These are phyloP conservation scores for Letharia columbiana DNA, from an alignment of 495 filamentous ascomycete genomes.

Conservation along the genomic window DNA sequence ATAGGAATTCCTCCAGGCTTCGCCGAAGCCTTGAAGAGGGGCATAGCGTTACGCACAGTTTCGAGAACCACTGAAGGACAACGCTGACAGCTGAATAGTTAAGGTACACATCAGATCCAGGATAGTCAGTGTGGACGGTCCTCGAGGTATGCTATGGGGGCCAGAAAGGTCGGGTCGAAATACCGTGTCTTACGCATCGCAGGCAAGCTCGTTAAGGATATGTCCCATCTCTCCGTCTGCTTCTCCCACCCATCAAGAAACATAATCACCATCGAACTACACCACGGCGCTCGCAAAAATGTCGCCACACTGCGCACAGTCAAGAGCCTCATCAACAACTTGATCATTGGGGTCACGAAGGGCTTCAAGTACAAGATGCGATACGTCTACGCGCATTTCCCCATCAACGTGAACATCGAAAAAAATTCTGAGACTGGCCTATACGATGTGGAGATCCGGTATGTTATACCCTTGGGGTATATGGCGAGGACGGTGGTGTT, in stretches of 20 bases:
- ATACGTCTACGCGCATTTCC: conserved; percentile 99
- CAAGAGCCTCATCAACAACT: conserved; percentile 92
- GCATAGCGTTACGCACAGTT: background rate
- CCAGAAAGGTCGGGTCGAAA: background rate
- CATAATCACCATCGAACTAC: conserved; percentile 88
- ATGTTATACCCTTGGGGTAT: conserved; percentile 36
- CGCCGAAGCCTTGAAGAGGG: background rate
- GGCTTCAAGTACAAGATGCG: conserved; percentile 99
- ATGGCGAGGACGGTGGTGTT: background rate
- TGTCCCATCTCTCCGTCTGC: conserved; percentile 91
- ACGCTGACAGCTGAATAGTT: conserved; percentile 47
- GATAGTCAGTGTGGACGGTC: conserved; percentile 90
- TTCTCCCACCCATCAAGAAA: conserved; percentile 75
- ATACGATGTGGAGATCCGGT: conserved; percentile 94
- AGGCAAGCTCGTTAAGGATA: conserved; percentile 93
- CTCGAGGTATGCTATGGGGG: conserved; percentile 53
- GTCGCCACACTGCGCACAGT: conserved; percentile 96
- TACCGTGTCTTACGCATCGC: conserved; percentile 10
- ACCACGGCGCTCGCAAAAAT: conserved; percentile 95
- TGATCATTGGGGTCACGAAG: conserved; percentile 95
- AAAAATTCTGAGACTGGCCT: conserved; percentile 86
- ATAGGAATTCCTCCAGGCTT: background rate
- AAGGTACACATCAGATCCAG: conserved; percentile 93
- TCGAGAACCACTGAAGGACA: background rate
- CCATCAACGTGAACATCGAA: conserved; percentile 99